A percentile compares a stretch with the other conserved stretches of the same genome.
Evolutionary conservation across 176 grass and related monocot genomes (phyloP).

Genomic region (Bonia amplexicaulis): DNA sequence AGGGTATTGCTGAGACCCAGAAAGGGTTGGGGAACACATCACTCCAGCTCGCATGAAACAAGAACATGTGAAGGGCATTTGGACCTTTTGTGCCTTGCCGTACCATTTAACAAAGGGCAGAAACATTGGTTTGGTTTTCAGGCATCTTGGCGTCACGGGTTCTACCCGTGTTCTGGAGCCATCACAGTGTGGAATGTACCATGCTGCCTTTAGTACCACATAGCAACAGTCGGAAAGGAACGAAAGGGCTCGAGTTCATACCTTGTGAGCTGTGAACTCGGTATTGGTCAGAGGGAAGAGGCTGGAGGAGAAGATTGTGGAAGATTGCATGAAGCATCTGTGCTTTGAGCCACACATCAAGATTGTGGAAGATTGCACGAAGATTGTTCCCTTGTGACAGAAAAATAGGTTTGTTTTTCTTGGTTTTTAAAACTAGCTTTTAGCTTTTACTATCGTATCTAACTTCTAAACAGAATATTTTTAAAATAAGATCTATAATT

Average conservation of each 20-base stretch:
- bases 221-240: neutral
- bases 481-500: too few relatives aligned
- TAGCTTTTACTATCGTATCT: too few relatives aligned
- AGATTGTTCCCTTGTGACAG: neutral
- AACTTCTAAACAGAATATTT: too few relatives aligned
- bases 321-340: neutral
- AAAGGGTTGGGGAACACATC: neutral
- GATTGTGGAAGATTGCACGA: neutral
- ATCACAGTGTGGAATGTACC: slow-evolving; percentile 34
- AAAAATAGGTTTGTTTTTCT: neutral
- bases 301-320: neutral
- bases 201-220: neutral
- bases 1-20: neutral
- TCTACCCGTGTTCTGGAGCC: slow-evolving; percentile 23
- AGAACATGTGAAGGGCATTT: slow-evolving; percentile 59
- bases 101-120: slow-evolving; percentile 6
- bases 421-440: too few relatives aligned
- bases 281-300: neutral
- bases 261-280: neutral
- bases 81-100: neutral
- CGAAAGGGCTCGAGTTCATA: neutral
- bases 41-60: slow-evolving; percentile 44
- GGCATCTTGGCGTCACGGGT: slow-evolving; percentile 25
- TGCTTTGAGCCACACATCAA: neutral
- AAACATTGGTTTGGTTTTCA: neutral